Conservation (phyloP, 1,139 yeast species). For the Chernovozyma aurita region DNA sequence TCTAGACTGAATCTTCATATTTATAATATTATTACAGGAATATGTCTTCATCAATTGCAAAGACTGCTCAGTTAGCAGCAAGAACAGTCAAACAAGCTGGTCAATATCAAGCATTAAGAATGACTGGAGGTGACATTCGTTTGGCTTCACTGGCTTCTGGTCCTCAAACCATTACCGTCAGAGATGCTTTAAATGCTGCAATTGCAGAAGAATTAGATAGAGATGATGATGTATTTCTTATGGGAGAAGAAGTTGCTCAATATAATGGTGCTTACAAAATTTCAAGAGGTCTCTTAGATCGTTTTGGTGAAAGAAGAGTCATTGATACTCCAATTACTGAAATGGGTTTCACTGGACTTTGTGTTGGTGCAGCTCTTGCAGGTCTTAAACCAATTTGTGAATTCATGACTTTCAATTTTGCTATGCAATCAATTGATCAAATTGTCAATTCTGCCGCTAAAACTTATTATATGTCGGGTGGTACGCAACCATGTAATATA, state of each 20-base stretch:
- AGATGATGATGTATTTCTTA: conserved; percentile 87
- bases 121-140: conserved; percentile 29
- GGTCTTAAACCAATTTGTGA: conserved; percentile 97
- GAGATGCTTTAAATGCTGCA: conserved; percentile 95
- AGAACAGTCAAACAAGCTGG: conserved; percentile 26
- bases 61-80: conserved; percentile 46
- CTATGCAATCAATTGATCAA: conserved; percentile 99
- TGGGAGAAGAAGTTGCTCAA: conserved; percentile 99
- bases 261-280: conserved; percentile 99
- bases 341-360: conserved; percentile 97
- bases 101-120: conserved; percentile 35
- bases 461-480: conserved; percentile 99
- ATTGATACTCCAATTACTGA: conserved; percentile 98
- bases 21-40: no score
- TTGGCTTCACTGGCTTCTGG: conserved; percentile 48
- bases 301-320: conserved; percentile 95
- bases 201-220: conserved; percentile 97
- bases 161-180: conserved; percentile 75
- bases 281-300: conserved; percentile 90
- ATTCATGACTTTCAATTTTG: conserved; percentile 98
- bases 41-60: conserved; percentile 33
- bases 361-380: conserved; percentile 96
- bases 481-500: conserved; percentile 93
- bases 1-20: no score
- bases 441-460: conserved; percentile 98